These are phyloP conservation scores for Thyridium curvatum DNA, from an alignment of 2,329 filamentous ascomycete genomes.

Conservation along the genomic window DNA sequence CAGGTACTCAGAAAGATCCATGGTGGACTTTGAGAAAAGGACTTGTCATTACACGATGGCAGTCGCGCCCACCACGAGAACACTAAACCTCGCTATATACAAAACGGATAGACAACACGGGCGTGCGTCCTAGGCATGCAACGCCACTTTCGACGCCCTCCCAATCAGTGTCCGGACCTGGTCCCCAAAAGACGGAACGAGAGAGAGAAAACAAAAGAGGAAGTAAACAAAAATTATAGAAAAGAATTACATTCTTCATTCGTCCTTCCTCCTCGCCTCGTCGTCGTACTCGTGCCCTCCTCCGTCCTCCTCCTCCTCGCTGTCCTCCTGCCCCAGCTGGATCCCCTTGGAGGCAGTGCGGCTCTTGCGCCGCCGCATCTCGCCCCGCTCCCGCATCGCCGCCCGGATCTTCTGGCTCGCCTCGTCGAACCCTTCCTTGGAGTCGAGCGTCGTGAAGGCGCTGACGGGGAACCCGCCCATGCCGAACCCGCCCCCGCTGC, in stretches of 20 bases:
- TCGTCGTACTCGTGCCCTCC: constrained; percentile 35
- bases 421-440: constrained; percentile 69
- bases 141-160: no score
- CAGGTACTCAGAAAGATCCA: no score
- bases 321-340: constrained; percentile 20
- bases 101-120: neutral
- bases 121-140: neutral
- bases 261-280: constrained; percentile 35
- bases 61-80: no score
- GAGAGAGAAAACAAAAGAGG: no score
- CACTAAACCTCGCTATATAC: neutral
- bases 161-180: no score
- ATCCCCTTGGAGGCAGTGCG: constrained; percentile 24
- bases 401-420: constrained; percentile 78
- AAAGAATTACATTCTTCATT: constrained; percentile 11
- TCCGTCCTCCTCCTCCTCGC: constrained; percentile 34
- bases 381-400: constrained; percentile 75
- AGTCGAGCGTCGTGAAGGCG: constrained; percentile 62
- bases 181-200: no score
- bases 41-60: no score
- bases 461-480: constrained; percentile 59
- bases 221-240: neutral
- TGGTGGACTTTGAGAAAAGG: no score
- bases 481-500: constrained; percentile 56
- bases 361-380: constrained; percentile 50